A percentile compares a stretch with the other conserved stretches of the same genome.
phyloP scores from a whole-genome alignment of 306 rosid genomes.

The Hippophae gyantsensis region DNA sequence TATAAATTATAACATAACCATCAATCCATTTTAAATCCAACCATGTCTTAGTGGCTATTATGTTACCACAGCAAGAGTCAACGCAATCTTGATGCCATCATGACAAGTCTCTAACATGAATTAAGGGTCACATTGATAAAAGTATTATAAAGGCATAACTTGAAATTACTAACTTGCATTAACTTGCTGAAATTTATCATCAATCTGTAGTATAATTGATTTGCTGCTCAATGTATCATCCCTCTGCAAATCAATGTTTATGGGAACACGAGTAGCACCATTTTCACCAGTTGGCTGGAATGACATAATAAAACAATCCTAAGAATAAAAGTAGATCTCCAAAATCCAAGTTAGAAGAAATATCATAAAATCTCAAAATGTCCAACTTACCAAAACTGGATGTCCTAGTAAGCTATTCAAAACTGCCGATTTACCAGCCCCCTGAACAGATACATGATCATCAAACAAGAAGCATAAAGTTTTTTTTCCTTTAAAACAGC shows the following conservation, averaged over 20 bases:
- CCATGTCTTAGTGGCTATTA: no score
- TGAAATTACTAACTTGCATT: conserved; percentile 52
- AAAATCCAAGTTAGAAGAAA: no score
- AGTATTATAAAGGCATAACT: not conserved
- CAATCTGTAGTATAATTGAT: conserved; percentile 78
- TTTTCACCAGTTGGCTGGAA: conserved; percentile 91
- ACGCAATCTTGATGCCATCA: not conserved
- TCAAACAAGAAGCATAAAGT: not conserved
- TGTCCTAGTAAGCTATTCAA: not conserved
- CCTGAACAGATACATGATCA: not conserved
- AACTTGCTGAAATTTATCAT: conserved; percentile 76
- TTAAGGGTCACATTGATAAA: no score
- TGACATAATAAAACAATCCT: not conserved
- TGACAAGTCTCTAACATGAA: not conserved
- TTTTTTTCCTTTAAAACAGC: no score
- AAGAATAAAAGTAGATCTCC: no score
- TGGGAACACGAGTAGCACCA: conserved; percentile 91
- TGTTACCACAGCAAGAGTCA: no score
- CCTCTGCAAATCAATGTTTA: conserved; percentile 73
- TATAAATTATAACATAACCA: no score
- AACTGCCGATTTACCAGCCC: not conserved
- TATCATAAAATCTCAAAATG: no score
- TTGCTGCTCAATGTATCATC: conserved; percentile 79
- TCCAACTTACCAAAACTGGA: not conserved
- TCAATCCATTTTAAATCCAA: no score